Base-by-base conservation (phyloP, 495 filamentous ascomycete genomes). In the Chaetomium tenue region DNA sequence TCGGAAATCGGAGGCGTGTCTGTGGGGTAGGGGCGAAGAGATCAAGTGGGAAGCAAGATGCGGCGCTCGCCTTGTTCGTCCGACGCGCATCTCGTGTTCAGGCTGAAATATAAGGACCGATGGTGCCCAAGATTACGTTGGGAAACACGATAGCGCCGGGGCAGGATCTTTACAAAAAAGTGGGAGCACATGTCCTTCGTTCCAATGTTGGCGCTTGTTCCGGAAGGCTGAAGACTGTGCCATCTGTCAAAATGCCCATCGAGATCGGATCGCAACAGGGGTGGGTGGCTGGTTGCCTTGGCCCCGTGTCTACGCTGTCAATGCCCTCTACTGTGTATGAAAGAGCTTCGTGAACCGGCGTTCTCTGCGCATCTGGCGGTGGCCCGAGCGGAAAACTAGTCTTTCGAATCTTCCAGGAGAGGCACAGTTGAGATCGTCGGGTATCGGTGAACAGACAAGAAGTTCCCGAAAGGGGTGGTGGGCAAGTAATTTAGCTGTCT, bases 1-100 rank as follows among this genome's bases (percentile, higher is more conserved):
- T 71, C 69, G 63, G 65, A 61, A 61, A 15, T 63, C n/a, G 61
- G 61, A 59, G 61, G 40, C 40, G 61, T 23, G 61, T n/a, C 48
- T 28, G 62, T 26, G 68, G 54, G 63, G 50, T 50, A 51, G 44
- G 26, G 26, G 20, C 20, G 6, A 50, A 30, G 12, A 53, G 25
- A 53, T 30, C 25, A 26, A 53, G 16, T 18, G 51, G 50, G n/a
- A 57, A 57, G 42, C 50, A 53, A 58, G 66, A 67, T 56, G 47
- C 20, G 40, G 46, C 28, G 47, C 39, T 26, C 22, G 46, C 11
- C 48, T 23, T 18, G 33, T 47, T 42, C 28, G 48, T 66, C 60
- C 60, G 37, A 58, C 68, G 47, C 59, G 46, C 42, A 62, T 63
- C 47, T 65, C 42, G 42, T 44, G 48, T 66, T 69, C 56, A 70